phyloP scores from a whole-genome alignment of 306 rosid genomes.

The Notholithocarpus densiflorus region DNA sequence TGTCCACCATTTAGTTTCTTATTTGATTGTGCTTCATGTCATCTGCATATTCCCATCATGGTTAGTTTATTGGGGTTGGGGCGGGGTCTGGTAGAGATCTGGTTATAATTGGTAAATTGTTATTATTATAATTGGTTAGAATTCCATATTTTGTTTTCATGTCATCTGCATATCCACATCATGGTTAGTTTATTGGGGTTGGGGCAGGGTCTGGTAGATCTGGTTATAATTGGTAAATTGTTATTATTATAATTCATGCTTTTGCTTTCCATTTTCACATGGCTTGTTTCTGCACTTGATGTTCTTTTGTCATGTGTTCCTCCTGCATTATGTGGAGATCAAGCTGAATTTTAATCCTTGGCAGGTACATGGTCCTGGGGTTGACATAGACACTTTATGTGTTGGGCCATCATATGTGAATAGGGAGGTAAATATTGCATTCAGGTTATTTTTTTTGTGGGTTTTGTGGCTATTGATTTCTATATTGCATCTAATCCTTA shows the following conservation, averaged over 20 bases:
- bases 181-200: neutral
- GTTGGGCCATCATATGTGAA: conserved; percentile 83
- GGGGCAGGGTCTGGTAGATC: neutral
- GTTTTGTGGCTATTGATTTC: neutral
- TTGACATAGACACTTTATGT: conserved; percentile 83
- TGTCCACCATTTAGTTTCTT: neutral
- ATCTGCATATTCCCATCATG: neutral
- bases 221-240: no score
- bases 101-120: no score
- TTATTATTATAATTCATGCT: neutral
- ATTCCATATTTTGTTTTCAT: neutral
- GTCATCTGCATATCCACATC: neutral
- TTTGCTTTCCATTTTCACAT: neutral
- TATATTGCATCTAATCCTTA: neutral
- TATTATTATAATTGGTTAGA: neutral
- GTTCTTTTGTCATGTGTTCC: neutral
- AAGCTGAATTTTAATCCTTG: neutral
- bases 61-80: neutral
- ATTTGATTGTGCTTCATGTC: neutral
- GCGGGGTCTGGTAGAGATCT: no score
- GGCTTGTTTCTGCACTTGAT: neutral
- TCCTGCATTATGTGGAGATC: neutral
- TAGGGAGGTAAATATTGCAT: conserved; percentile 52
- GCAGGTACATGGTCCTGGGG: conserved; percentile 89
- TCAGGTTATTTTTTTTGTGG: neutral